Base-by-base conservation (phyloP, 2,329 filamentous ascomycete species). In the Rutstroemia sp. region DNA sequence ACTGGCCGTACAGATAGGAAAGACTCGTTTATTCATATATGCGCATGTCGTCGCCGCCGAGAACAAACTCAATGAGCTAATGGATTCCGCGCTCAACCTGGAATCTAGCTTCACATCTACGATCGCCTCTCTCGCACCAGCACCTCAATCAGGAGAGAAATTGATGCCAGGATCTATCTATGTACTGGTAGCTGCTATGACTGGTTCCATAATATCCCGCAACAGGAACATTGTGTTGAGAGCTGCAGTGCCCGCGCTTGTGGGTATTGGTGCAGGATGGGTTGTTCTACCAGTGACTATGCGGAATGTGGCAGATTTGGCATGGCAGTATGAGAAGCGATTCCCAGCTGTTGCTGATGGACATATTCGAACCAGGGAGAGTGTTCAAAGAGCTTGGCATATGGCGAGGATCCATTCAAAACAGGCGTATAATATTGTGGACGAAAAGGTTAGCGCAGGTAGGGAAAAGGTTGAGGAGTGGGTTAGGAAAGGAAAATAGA, bases 101-200 rank as follows among this genome's bases (percentile, higher is more conserved):
- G 94, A 99, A 78, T 85, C 88, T 71, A 88, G 85, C 69, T 92
- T 97, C 76, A 95, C 92, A 66, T 82, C 81, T 73, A 97, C 94
- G 59, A 74, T 99, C 64, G 89, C 92, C 58, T 91, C 88, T 21
- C 81, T 99, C 40, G 94, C 92, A 19, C 94, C 94, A 30, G 78
- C 91, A 39, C 86, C 86, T 67, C 87, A 92, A 73, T 89, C 84
- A 59, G 89, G 88, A 70, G 94, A 99, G 78, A 84, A 85, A 69
- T 80, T 99, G 56, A 85, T 97, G 74, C 94, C 94, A 36, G 92
- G 92, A 25, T 79, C 84, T 58, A 83, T 97, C 64, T 97, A 97
- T 75, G 91, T 97, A 48, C 81, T 96, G 30, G 92, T 99, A 48
- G 87, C 92, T 44, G 86, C 89, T 66, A 96, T 99, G 92, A 89